These are phyloP conservation scores for Linnemannia exigua DNA, from an alignment of 192 early-diverging fungal species.

Conservation along the genomic window DNA sequence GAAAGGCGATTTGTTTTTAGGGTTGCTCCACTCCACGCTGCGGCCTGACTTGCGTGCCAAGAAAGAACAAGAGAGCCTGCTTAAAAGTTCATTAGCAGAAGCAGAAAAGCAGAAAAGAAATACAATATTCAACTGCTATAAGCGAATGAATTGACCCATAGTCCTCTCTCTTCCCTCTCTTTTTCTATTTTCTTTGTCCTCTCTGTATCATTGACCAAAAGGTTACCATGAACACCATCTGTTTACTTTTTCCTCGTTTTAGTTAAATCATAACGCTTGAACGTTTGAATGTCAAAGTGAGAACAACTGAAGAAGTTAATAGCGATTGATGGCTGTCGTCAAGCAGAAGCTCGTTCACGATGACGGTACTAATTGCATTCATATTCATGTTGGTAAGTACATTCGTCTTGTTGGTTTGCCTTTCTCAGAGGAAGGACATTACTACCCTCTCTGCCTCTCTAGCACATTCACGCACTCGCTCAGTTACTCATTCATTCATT, in stretches of 20 bases:
- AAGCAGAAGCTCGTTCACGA: not conserved
- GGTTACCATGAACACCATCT: too few species aligned
- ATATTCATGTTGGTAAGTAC: not conserved
- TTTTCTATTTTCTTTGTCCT: not conserved
- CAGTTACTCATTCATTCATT: not conserved
- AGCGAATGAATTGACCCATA: not conserved
- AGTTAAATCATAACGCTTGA: not conserved
- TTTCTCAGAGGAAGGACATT: not conserved
- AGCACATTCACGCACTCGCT: not conserved
- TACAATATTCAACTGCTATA: not conserved
- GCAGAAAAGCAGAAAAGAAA: too few species aligned
- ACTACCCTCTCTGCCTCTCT: not conserved
- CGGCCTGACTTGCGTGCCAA: conserved; percentile 18
- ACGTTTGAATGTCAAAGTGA: not conserved
- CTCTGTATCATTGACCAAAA: not conserved
- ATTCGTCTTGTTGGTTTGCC: not conserved
- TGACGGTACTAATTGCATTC: not conserved
- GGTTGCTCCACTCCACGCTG: conserved; percentile 19
- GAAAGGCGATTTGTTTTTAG: conserved; percentile 10
- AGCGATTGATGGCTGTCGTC: not conserved
- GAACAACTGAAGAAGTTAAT: not conserved
- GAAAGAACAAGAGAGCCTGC: conserved; percentile 11
- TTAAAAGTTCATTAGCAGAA: not conserved
- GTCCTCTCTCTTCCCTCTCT: not conserved
- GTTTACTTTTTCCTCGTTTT: not conserved